phyloP scores from a whole-genome alignment of 2,329 filamentous ascomycete genomes.

The Hawksworthiomyces lignivorus region DNA sequence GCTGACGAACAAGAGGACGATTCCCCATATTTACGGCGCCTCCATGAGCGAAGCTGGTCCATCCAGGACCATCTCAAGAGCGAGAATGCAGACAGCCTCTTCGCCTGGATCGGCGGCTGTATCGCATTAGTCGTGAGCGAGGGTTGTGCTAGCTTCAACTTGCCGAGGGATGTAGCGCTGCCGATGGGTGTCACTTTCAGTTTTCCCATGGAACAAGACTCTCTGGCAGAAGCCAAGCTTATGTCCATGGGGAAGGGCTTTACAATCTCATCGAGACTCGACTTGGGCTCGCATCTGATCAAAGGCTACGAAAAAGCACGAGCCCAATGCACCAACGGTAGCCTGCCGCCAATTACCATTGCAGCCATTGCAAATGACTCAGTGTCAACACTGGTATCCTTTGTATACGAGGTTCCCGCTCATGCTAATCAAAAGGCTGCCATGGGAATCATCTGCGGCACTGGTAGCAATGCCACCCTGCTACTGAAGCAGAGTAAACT shows the following conservation, averaged over 20 bases:
- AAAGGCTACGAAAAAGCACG: slow-evolving; percentile 50
- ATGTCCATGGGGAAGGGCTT: slow-evolving; percentile 68
- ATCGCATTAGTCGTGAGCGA: slow-evolving; percentile 65
- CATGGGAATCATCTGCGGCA: slow-evolving; percentile 77
- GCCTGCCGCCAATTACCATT: slow-evolving; percentile 60
- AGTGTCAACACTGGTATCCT: slow-evolving; percentile 69
- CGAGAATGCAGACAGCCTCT: slow-evolving; percentile 66
- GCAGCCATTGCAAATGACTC: slow-evolving; percentile 76
- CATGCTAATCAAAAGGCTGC: slow-evolving; percentile 54
- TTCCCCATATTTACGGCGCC: slow-evolving; percentile 37
- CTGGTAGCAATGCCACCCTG: slow-evolving; percentile 74
- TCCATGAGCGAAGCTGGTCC: slow-evolving; percentile 64
- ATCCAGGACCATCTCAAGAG: slow-evolving; percentile 67
- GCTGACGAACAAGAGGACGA: not conserved
- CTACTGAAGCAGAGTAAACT: slow-evolving; percentile 58
- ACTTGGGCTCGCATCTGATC: slow-evolving; percentile 52
- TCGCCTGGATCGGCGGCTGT: slow-evolving; percentile 72
- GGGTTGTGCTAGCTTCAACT: slow-evolving; percentile 36
- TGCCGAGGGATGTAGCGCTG: slow-evolving; percentile 39
- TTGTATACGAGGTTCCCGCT: slow-evolving; percentile 63
- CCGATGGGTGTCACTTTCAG: slow-evolving; percentile 63
- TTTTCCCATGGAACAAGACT: slow-evolving; percentile 60
- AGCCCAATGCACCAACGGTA: slow-evolving; percentile 13
- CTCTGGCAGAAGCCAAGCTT: slow-evolving; percentile 53
- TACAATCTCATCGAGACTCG: slow-evolving; percentile 50